Percentiles rank a stretch among this genome's conserved stretches.
Evolutionary conservation across 2,329 filamentous ascomycete species (phyloP).

Genomic region (Aureobasidium vineae): DNA sequence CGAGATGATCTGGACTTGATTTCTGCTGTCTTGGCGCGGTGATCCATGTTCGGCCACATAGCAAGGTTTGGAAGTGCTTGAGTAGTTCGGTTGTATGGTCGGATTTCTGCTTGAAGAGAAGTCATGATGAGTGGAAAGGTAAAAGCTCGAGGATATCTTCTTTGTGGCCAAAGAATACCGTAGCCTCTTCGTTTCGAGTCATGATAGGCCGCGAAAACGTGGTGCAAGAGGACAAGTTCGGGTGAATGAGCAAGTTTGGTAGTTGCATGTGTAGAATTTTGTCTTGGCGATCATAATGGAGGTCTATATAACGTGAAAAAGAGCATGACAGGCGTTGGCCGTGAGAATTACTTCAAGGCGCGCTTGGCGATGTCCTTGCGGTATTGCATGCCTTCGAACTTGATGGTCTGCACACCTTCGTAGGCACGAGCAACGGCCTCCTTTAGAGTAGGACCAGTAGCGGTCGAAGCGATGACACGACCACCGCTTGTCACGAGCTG

Average conservation of each 20-base stretch:
- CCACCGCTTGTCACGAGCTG: constrained; percentile 77
- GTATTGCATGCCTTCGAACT: constrained; percentile 88
- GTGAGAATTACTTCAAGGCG: constrained; percentile 5
- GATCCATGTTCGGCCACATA: too few species aligned
- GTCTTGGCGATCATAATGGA: constrained; percentile 20
- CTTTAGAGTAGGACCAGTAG: constrained; percentile 70
- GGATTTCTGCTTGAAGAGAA: background rate
- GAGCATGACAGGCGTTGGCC: background rate
- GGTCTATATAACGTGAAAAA: constrained; percentile 15
- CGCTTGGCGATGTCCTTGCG: constrained; percentile 74
- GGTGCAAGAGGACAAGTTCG: background rate
- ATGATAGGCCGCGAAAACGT: background rate
- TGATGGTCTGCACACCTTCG: constrained; percentile 71
- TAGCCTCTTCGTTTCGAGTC: background rate
- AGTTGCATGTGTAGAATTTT: background rate
- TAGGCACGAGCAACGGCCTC: constrained; percentile 89
- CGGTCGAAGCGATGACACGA: constrained; percentile 89
- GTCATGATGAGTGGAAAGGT: background rate
- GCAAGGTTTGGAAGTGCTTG: too few species aligned
- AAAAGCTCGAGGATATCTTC: too few species aligned
- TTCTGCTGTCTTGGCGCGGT: too few species aligned
- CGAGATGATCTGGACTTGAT: too few species aligned
- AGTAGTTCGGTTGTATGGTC: too few species aligned
- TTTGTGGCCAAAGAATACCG: too few species aligned
- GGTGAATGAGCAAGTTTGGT: background rate